These are phyloP conservation scores for Coniferiporia sulphurascens DNA, from an alignment of 1,284 basidiomycete species.

Conservation along the genomic window DNA sequence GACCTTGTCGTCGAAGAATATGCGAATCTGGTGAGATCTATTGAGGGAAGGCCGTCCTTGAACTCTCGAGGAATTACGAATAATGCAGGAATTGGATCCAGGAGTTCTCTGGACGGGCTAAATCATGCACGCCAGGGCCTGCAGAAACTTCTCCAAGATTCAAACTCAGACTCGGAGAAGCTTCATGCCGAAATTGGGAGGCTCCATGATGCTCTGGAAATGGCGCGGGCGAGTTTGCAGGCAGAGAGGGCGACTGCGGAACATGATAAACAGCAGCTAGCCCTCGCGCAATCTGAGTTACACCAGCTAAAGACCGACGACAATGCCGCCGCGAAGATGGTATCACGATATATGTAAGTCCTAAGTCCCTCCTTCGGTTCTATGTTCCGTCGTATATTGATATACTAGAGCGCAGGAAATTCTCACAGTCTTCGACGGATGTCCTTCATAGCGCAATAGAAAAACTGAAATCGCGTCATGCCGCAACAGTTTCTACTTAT, in stretches of 20 bases:
- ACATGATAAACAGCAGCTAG: slow-evolving; percentile 41
- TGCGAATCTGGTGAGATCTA: slow-evolving; percentile 58
- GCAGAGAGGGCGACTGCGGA: slow-evolving; percentile 42
- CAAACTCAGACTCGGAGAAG: slow-evolving; percentile 41
- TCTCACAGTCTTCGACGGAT: slow-evolving; percentile 77
- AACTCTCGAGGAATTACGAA: slow-evolving; percentile 1
- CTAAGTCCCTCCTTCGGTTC: neutral
- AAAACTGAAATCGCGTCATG: slow-evolving; percentile 55
- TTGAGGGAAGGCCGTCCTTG: slow-evolving; percentile 42
- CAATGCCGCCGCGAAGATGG: slow-evolving; percentile 75
- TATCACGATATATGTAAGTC: slow-evolving; percentile 80
- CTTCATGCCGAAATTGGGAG: slow-evolving; percentile 43
- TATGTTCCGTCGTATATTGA: slow-evolving; percentile 11
- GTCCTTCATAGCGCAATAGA: slow-evolving; percentile 63
- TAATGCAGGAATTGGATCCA: neutral
- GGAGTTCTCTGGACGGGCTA: slow-evolving; percentile 11
- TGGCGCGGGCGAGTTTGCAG: slow-evolving; percentile 38
- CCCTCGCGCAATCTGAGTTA: slow-evolving; percentile 48
- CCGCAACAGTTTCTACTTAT: slow-evolving; percentile 58
- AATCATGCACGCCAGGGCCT: slow-evolving; percentile 30
- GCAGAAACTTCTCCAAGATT: slow-evolving; percentile 46
- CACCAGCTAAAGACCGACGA: slow-evolving; percentile 66
- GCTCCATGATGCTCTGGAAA: slow-evolving; percentile 42
- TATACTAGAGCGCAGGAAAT: slow-evolving; percentile 53
- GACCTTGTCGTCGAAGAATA: slow-evolving; percentile 65